These are phyloP conservation scores for Cladosporium oxysporum DNA, from an alignment of 2,329 filamentous ascomycete genomes.

Conservation along the genomic window DNA sequence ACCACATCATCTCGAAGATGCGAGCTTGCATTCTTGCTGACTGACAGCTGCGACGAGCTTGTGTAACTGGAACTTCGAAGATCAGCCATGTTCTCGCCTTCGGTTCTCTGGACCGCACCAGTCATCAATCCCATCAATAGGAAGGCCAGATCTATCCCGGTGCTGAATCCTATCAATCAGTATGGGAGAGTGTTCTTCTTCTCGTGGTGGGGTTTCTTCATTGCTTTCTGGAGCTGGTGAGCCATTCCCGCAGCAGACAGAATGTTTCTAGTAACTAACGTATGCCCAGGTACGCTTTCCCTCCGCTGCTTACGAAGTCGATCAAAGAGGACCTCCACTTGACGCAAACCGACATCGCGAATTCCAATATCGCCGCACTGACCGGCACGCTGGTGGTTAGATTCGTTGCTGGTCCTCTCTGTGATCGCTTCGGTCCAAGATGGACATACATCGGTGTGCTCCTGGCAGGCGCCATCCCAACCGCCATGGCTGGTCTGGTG, in stretches of 20 bases:
- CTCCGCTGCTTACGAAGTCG: constrained; percentile 71
- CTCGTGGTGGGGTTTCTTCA: constrained; percentile 78
- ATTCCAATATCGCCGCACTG: constrained; percentile 83
- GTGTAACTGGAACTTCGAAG: constrained; percentile 1
- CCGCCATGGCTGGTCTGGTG: constrained; percentile 74
- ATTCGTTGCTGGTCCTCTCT: constrained; percentile 72
- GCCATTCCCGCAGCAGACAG: constrained; percentile 16
- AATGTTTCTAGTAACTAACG: background rate
- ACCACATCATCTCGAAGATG: background rate
- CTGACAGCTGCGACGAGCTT: constrained; percentile 2
- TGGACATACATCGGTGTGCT: constrained; percentile 71
- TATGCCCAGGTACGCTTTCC: constrained; percentile 72
- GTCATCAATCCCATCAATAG: constrained; percentile 76
- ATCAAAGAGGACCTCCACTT: constrained; percentile 76
- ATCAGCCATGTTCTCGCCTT: constrained; percentile 15
- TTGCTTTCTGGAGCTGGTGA: constrained; percentile 76
- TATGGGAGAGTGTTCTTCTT: constrained; percentile 87
- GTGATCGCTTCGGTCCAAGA: constrained; percentile 76
- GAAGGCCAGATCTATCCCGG: constrained; percentile 75
- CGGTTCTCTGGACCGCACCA: constrained; percentile 53
- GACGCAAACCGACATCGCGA: constrained; percentile 69
- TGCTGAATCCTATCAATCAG: constrained; percentile 71
- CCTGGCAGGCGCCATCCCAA: constrained; percentile 71
- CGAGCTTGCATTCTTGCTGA: background rate
- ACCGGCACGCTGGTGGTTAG: constrained; percentile 71